A percentile compares a stretch with the other conserved stretches of the same genome.
Evolutionary conservation across 176 grass and related monocot genomes (phyloP).

Genomic region (Triticum timopheevii): DNA sequence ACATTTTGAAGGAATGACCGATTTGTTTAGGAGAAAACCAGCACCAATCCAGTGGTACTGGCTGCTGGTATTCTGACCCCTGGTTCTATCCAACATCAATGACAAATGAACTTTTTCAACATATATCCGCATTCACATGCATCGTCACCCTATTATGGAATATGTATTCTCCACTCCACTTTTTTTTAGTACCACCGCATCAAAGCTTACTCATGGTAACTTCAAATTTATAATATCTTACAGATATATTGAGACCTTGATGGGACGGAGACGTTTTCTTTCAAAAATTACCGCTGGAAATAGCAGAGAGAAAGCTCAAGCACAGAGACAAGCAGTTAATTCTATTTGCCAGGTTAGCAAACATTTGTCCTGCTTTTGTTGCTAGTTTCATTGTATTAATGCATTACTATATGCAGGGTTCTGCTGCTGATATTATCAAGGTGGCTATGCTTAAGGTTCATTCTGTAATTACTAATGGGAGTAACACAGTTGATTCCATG

Average conservation of each 20-base stretch:
- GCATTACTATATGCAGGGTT: conserved; percentile 50
- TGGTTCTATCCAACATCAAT: background rate
- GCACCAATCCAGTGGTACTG: background rate
- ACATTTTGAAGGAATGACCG: background rate
- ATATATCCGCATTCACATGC: background rate
- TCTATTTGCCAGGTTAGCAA: conserved; percentile 91
- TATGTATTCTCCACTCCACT: background rate
- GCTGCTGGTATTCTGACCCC: background rate
- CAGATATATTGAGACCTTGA: conserved; percentile 89
- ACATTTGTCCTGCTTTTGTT: conserved; percentile 6
- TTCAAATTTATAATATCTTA: conserved; percentile 27
- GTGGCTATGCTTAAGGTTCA: conserved; percentile 94
- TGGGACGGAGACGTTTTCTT: conserved; percentile 90
- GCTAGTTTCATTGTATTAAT: conserved; percentile 20
- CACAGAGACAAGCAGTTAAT: conserved; percentile 97
- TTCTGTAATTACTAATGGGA: conserved; percentile 56
- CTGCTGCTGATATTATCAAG: conserved; percentile 93
- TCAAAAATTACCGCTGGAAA: conserved; percentile 77
- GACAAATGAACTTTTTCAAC: background rate
- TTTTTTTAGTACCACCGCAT: background rate
- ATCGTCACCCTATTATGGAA: background rate
- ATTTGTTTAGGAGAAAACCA: background rate
- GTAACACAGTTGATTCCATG: conserved; percentile 29
- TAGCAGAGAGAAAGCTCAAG: conserved; percentile 87
- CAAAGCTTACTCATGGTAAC: background rate